Percentiles rank a stretch among this genome's conserved stretches.
Conservation (phyloP, 2,329 filamentous ascomycete genomes). For the Ophidiomyces ophidiicola region DNA sequence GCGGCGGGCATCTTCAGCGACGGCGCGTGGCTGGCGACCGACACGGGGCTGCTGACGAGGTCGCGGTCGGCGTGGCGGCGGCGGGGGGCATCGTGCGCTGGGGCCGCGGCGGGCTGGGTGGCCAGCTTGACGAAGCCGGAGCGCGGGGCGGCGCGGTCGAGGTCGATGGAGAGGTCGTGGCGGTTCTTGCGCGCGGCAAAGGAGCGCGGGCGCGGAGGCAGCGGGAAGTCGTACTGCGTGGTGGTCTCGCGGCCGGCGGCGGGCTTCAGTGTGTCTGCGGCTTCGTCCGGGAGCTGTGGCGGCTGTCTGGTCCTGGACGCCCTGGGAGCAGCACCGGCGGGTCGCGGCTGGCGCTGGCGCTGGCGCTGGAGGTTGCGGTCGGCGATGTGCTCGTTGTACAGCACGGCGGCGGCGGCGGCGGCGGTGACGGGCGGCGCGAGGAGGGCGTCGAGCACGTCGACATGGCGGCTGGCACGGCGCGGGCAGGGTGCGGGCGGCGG, state of each 20-base stretch:
- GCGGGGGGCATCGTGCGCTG: constrained; percentile 15
- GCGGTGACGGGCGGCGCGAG: constrained; percentile 21
- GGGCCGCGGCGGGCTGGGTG: constrained; percentile 19
- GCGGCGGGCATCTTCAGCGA: constrained; percentile 20
- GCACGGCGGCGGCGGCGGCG: constrained; percentile 23
- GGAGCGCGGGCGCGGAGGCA: neutral
- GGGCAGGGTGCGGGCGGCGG: constrained; percentile 12
- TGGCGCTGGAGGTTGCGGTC: constrained; percentile 26
- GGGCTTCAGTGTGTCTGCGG: no score
- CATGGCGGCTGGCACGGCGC: constrained; percentile 24
- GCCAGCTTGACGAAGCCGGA: constrained; percentile 25
- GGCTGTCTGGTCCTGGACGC: neutral
- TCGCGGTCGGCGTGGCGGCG: constrained; percentile 31
- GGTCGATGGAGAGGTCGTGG: constrained; percentile 32
- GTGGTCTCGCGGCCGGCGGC: constrained; percentile 16
- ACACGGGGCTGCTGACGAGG: constrained; percentile 32
- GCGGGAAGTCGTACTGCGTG: constrained; percentile 1
- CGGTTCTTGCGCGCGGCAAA: constrained; percentile 25
- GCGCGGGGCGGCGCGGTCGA: constrained; percentile 26
- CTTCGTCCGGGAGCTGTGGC: no score
- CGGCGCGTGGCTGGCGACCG: constrained; percentile 20
- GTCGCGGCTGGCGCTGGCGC: no score
- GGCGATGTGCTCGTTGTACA: constrained; percentile 35
- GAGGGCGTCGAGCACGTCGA: constrained; percentile 33
- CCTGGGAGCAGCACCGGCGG: no score